Percentiles rank a stretch among this genome's conserved stretches.
These are phyloP conservation scores for Strobilomyces confusus DNA, from an alignment of 768 basidiomycete genomes.

Conservation along the genomic window DNA sequence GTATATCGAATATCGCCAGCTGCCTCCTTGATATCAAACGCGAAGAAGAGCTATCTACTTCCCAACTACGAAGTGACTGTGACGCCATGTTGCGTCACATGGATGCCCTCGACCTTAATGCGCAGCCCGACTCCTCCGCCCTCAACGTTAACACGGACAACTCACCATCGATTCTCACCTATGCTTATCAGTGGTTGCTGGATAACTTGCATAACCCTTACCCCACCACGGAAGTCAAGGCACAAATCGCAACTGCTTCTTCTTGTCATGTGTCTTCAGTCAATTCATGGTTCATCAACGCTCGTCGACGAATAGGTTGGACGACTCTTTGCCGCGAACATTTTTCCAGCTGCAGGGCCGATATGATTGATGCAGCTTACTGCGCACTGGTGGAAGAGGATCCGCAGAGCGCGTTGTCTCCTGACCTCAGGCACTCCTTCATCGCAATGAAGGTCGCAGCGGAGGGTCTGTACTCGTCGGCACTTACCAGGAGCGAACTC, in stretches of 20 bases:
- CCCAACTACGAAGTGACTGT: not conserved
- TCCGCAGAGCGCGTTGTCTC: constrained; percentile 2
- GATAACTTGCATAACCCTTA: constrained; percentile 51
- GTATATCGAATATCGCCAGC: not conserved
- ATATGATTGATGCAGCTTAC: constrained; percentile 28
- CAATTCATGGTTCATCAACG: constrained; percentile 46
- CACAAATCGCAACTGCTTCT: constrained; percentile 21
- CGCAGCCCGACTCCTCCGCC: not conserved
- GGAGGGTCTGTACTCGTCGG: constrained; percentile 30
- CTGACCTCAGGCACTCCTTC: constrained; percentile 25
- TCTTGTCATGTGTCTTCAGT: constrained; percentile 27
- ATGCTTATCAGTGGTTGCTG: constrained; percentile 41
- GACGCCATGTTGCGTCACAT: constrained; percentile 6
- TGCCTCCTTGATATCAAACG: constrained; percentile 6
- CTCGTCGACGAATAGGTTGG: constrained; percentile 53
- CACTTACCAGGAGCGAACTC: constrained; percentile 25
- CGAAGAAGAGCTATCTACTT: not conserved
- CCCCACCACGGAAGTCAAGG: constrained; percentile 32
- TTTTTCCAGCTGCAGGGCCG: constrained; percentile 25
- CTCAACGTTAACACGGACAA: not conserved
- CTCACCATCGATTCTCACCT: not conserved
- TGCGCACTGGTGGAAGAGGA: constrained; percentile 26
- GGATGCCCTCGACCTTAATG: not conserved
- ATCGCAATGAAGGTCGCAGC: constrained; percentile 28
- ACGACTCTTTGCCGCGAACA: constrained; percentile 33